Evolutionary conservation across 208 protist species (phyloP).

Genomic region (Leishmania braziliensis): DNA sequence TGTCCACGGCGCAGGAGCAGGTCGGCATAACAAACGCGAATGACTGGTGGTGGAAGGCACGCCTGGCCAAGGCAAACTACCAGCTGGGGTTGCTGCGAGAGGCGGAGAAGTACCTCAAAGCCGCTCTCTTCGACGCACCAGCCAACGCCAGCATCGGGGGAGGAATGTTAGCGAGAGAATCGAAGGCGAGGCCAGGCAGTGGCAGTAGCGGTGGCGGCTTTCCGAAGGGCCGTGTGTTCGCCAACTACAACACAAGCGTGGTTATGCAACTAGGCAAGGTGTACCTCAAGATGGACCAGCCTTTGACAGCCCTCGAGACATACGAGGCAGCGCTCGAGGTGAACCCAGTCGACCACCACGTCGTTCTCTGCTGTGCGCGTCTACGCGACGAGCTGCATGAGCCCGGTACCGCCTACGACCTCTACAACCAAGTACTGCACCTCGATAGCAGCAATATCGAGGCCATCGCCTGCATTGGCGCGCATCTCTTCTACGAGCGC

Average conservation of each 20-base stretch:
- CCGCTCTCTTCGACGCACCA: constrained; percentile 56
- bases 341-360: constrained; percentile 89
- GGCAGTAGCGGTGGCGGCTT: not conserved
- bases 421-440: constrained; percentile 85
- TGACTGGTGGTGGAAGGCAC: constrained; percentile 97
- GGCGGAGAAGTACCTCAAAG: constrained; percentile 92
- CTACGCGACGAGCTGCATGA: constrained; percentile 93
- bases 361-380: constrained; percentile 88
- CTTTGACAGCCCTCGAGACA: constrained; percentile 91
- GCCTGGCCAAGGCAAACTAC: constrained; percentile 94
- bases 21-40: constrained; percentile 54
- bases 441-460: constrained; percentile 94
- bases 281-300: constrained; percentile 94
- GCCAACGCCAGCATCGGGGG: not conserved
- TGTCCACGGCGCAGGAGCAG: constrained; percentile 26
- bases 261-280: constrained; percentile 94
- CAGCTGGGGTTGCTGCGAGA: constrained; percentile 95
- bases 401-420: constrained; percentile 62
- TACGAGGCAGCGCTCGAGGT: constrained; percentile 72
- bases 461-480: constrained; percentile 93
- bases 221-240: constrained; percentile 22
- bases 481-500: constrained; percentile 94
- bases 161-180: not conserved
- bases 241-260: constrained; percentile 83
- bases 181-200: not conserved